phyloP scores from a whole-genome alignment of 2,329 filamentous ascomycete species.

The Claviceps africana region DNA sequence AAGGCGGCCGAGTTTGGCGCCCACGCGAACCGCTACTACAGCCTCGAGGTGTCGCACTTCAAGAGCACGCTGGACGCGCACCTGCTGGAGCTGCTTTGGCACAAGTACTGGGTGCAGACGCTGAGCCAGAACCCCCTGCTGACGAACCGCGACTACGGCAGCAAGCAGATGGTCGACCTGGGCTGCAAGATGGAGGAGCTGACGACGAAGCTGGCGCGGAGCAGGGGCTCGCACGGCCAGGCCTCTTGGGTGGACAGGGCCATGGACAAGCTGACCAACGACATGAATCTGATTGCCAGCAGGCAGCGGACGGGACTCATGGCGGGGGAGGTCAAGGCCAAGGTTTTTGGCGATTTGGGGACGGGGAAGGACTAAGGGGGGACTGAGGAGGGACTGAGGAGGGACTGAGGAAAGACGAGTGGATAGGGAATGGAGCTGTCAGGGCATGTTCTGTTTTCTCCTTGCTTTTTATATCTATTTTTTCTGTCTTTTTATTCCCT shows the following conservation, averaged over 20 bases:
- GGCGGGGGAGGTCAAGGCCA: constrained; percentile 48
- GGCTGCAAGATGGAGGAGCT: constrained; percentile 66
- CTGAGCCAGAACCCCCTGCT: constrained; percentile 81
- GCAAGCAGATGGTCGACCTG: constrained; percentile 82
- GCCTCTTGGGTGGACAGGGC: constrained; percentile 26
- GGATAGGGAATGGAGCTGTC: too few species aligned
- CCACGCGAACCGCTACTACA: constrained; percentile 81
- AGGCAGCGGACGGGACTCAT: constrained; percentile 50
- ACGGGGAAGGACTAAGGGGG: constrained; percentile 4
- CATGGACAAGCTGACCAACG: constrained; percentile 45
- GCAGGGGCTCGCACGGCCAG: constrained; percentile 16
- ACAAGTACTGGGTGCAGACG: constrained; percentile 98
- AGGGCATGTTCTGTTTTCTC: too few species aligned
- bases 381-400: too few species aligned
- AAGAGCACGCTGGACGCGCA: constrained; percentile 84
- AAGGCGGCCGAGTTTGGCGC: constrained; percentile 96
- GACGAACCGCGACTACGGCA: constrained; percentile 84
- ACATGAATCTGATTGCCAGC: constrained; percentile 45
- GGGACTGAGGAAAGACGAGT: too few species aligned
- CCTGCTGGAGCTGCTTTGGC: constrained; percentile 82
- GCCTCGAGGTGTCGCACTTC: constrained; percentile 82
- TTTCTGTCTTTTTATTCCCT: too few species aligned
- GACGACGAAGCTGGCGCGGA: constrained; percentile 20
- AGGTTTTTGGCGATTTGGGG: constrained; percentile 39
- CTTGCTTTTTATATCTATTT: too few species aligned